These are phyloP conservation scores for Fraxinus xanthoxyloides DNA, from an alignment of 305 asterid species.

Conservation along the genomic window DNA sequence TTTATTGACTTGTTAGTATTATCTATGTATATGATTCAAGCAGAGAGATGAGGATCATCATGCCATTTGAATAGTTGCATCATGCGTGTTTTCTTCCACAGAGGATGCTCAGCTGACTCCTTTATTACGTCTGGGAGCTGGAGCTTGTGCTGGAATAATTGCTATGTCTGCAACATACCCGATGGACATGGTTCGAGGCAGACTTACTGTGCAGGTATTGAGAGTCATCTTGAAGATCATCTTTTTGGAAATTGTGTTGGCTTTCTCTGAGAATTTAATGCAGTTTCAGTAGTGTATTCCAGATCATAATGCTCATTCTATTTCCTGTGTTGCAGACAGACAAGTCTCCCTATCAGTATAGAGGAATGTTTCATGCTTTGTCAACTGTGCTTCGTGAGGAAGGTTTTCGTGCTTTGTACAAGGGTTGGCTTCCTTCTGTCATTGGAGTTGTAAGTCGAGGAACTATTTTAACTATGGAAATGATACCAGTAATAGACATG, in stretches of 20 bases:
- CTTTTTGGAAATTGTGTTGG: conserved; percentile 13
- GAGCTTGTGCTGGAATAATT: conserved; percentile 98
- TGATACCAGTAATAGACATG: conserved; percentile 14
- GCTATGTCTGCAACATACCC: conserved; percentile 99
- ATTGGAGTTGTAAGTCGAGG: conserved; percentile 83
- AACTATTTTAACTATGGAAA: background rate
- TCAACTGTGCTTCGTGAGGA: conserved; percentile 94
- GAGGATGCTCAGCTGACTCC: conserved; percentile 95
- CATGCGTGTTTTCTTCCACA: conserved; percentile 31
- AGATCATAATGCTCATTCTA: conserved; percentile 9
- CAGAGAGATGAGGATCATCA: background rate
- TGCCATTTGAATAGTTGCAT: background rate
- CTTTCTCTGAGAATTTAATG: conserved; percentile 1
- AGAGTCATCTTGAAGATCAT: conserved; percentile 19
- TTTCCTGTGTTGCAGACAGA: conserved; percentile 58
- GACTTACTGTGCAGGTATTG: conserved; percentile 89
- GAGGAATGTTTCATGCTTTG: conserved; percentile 88
- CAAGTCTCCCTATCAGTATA: conserved; percentile 77
- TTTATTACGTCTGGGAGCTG: conserved; percentile 92
- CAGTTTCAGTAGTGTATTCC: background rate
- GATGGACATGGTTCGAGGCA: conserved; percentile 98
- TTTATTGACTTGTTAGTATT: background rate
- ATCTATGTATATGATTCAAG: background rate
- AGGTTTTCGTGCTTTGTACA: conserved; percentile 88
- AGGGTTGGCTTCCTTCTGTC: conserved; percentile 98